Evolutionary conservation across 2,329 filamentous ascomycete genomes (phyloP).

Genomic region (Xylariaceae sp.): DNA sequence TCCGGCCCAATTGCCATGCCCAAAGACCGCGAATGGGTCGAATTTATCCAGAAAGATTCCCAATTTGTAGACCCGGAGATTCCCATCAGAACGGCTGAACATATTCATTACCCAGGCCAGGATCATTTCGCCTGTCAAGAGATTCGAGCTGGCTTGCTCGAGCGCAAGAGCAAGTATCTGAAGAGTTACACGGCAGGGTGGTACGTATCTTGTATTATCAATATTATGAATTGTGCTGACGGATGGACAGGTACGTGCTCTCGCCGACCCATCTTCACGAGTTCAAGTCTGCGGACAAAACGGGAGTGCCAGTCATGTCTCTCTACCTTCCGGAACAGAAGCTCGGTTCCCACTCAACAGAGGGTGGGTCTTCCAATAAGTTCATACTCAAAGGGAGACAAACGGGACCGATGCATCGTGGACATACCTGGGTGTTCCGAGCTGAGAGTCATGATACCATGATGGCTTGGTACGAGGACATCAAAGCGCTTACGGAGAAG

Average conservation of each 20-base stretch:
- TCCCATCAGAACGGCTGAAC: conserved; percentile 77
- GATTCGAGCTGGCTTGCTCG: conserved; percentile 87
- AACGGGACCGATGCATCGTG: conserved; percentile 88
- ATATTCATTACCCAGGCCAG: conserved; percentile 90
- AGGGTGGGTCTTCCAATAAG: conserved; percentile 88
- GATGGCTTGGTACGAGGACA: conserved; percentile 95
- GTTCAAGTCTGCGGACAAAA: conserved; percentile 97
- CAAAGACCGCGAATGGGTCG: conserved; percentile 89
- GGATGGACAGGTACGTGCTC: conserved; percentile 77
- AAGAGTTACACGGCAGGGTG: conserved; percentile 97
- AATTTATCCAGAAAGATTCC: conserved; percentile 80
- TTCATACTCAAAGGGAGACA: conserved; percentile 97
- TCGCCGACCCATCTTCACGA: conserved; percentile 97
- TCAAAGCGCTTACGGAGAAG: conserved; percentile 87
- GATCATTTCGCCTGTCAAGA: conserved; percentile 83
- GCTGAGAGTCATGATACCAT: conserved; percentile 86
- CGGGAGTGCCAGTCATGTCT: conserved; percentile 92
- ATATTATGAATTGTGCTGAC: conserved; percentile 29
- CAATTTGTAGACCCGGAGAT: conserved; percentile 87
- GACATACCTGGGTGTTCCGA: conserved; percentile 75
- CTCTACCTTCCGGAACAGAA: conserved; percentile 95
- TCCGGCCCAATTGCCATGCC: conserved; percentile 90
- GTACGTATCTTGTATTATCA: conserved; percentile 61
- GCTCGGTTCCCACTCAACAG: conserved; percentile 86
- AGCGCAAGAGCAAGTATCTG: conserved; percentile 98